These are phyloP conservation scores for Chloromonas sp. DNA, from an alignment of 163 green algal genomes.

Conservation along the genomic window DNA sequence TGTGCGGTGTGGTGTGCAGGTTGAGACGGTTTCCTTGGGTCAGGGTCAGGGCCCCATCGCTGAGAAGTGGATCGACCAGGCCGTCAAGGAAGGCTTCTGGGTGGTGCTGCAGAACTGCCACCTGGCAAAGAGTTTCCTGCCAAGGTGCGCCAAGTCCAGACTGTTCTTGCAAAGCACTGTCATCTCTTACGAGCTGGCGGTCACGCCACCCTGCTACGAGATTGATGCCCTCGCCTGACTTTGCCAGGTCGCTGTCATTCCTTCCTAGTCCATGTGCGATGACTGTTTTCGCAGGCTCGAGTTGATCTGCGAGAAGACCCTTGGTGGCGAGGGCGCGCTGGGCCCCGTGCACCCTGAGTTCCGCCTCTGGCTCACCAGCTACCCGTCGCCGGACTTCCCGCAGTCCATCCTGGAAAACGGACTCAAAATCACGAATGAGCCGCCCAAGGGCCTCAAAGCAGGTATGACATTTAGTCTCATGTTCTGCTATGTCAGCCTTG, in stretches of 20 bases:
- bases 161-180: too few relatives aligned
- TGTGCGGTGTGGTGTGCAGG: conserved; percentile 14
- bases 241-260: too few relatives aligned
- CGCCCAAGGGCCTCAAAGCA: conserved; percentile 46
- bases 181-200: too few relatives aligned
- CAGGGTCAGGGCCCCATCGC: conserved; percentile 70
- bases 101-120: conserved; percentile 73
- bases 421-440: conserved; percentile 66
- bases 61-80: conserved; percentile 43
- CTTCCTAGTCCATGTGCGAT: too few relatives aligned
- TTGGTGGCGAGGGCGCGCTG: conserved; percentile 19
- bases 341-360: conserved; percentile 18
- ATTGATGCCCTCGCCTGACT: too few relatives aligned
- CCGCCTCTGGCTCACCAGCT: conserved; percentile 66
- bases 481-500: too few relatives aligned
- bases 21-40: conserved; percentile 66
- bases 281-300: conserved; percentile 38
- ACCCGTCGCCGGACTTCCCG: conserved; percentile 58
- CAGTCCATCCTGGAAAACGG: conserved; percentile 60
- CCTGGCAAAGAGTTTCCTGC: conserved; percentile 58
- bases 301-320: conserved; percentile 60
- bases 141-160: too few relatives aligned
- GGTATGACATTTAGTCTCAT: too few relatives aligned
- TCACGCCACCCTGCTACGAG: too few relatives aligned
- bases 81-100: conserved; percentile 59